Conservation (phyloP, 441 rosid genomes). For the Flueggea neowawraea region DNA sequence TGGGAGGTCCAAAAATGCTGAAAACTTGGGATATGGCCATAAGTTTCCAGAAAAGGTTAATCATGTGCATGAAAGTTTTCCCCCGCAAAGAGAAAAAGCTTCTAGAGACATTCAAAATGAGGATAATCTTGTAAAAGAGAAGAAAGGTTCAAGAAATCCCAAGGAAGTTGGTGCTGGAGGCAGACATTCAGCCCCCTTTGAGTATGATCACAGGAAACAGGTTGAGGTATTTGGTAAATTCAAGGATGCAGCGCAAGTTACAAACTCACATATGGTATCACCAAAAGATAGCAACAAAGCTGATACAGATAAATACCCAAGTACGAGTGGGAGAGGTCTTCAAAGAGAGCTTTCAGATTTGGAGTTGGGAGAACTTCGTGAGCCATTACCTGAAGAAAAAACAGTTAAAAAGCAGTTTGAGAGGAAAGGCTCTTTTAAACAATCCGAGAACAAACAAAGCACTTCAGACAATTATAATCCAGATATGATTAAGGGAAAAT, state of each 20-base stretch:
- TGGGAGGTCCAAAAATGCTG: constrained; percentile 44
- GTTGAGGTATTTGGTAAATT: constrained; percentile 51
- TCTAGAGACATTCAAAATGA: constrained; percentile 50
- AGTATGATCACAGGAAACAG: constrained; percentile 41
- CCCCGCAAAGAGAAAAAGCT: constrained; percentile 45
- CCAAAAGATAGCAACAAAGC: constrained; percentile 45
- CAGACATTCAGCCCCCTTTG: constrained; percentile 44
- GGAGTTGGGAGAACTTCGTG: constrained; percentile 96
- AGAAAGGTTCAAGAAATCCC: constrained; percentile 43
- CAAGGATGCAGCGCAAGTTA: constrained; percentile 48
- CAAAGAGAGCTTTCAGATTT: constrained; percentile 79
- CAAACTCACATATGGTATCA: constrained; percentile 42
- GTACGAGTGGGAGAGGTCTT: constrained; percentile 56
- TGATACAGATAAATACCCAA: constrained; percentile 32
- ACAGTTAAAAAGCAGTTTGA: constrained; percentile 51
- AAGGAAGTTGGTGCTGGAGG: constrained; percentile 58
- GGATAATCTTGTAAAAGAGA: constrained; percentile 40
- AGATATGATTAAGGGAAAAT: constrained; percentile 53
- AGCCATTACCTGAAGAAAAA: constrained; percentile 54
- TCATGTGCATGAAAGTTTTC: constrained; percentile 37
- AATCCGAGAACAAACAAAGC: constrained; percentile 49
- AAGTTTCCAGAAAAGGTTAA: constrained; percentile 46
- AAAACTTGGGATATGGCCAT: constrained; percentile 38
- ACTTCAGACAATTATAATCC: constrained; percentile 53
- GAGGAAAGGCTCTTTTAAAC: constrained; percentile 61